Base-by-base conservation (phyloP, 768 basidiomycete genomes). In the Filobasidium floriforme region DNA sequence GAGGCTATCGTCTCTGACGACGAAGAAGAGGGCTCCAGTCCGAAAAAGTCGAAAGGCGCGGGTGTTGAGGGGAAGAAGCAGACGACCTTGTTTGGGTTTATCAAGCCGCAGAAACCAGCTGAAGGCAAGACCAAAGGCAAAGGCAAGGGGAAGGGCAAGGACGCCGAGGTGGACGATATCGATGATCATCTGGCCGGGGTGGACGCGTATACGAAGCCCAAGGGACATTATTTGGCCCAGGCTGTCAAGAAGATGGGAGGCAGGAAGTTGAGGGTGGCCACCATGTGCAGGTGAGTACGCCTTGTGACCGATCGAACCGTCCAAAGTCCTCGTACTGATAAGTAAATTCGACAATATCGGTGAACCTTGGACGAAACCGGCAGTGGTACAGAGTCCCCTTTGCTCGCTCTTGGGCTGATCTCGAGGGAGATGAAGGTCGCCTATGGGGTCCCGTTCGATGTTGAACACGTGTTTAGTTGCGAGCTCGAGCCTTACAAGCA, bases 401-500 rank as follows among this genome's bases (percentile, higher is more conserved):
- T 97, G 26, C 86, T 96, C 41, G 93, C 93, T 15, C 82, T 97
- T 55, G 87, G 89, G 37, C 80, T 93, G 67, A 90, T 96, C 54
- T 86, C 87, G 65, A 85, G 87, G 66, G 85, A 87, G 5, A 84
- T 94, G 70, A 79, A 84, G 37, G 85, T 87, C 37, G 87, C 87
- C 70, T 85, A 86, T 70, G 84, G 81, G 2, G 71, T 88, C 61
- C 80, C 83, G 1, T 79, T 96, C 64, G 84, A 87, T 28, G 82
- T 91, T 61, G 89, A 93, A 76, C 92, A 96, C 78, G 90, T 93
- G 52, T 94, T 96, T 80, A 94, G 92, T 0, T 96, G 92, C 79
- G 92, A 96, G 80, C 94, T 96, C 64, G 92, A 92, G 75, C 92
- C 92, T 3, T 94, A 92, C 83, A 93, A 96, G 79, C 92, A 93